These are phyloP conservation scores for Colletotrichum musae DNA, from an alignment of 2,329 filamentous ascomycete genomes.

Conservation along the genomic window DNA sequence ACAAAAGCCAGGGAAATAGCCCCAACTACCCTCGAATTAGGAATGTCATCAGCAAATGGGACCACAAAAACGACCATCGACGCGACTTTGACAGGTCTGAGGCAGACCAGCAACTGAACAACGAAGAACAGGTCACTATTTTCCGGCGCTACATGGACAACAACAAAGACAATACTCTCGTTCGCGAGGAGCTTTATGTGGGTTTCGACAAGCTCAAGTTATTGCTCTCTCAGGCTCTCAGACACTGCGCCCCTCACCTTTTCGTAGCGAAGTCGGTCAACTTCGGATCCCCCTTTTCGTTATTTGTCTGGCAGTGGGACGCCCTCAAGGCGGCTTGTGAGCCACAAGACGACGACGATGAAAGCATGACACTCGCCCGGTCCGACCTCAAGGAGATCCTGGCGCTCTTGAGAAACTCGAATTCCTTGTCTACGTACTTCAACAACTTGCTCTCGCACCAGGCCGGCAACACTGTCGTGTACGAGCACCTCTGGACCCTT, in stretches of 20 bases:
- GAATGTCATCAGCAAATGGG: constrained; percentile 2
- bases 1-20: neutral
- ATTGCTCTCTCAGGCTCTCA: neutral
- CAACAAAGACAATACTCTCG: neutral
- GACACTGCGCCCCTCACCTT: neutral
- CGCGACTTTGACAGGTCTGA: neutral
- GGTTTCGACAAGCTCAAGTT: neutral
- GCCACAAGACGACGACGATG: neutral
- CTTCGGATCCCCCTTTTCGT: neutral
- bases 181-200: neutral
- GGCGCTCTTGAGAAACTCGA: neutral
- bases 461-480: neutral
- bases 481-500: neutral
- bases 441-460: neutral
- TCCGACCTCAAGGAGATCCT: neutral
- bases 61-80: neutral
- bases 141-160: neutral
- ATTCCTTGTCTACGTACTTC: neutral
- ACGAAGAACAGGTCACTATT: neutral
- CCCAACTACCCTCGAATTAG: neutral
- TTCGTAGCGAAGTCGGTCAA: constrained; percentile 1
- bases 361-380: neutral
- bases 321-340: neutral
- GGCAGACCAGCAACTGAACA: neutral
- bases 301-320: constrained; percentile 4